Evolutionary conservation across 2,329 filamentous ascomycete species (phyloP), one percentile per base, ranked within the genome.

Genomic region (Thelonectria rubi): DNA sequence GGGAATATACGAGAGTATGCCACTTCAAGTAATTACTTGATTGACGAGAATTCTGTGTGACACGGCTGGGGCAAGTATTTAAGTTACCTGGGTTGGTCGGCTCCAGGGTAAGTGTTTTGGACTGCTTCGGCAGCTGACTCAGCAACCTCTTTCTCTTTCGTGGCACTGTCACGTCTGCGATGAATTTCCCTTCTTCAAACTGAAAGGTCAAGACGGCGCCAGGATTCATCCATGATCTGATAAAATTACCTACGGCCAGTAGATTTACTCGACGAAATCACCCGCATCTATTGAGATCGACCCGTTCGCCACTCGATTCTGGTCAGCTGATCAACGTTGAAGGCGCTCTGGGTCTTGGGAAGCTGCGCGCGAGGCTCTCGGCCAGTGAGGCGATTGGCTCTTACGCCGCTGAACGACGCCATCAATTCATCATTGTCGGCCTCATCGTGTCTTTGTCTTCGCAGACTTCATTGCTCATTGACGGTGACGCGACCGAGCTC

Each of bases 51-150:
- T 5, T 30, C 8, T 30, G 21, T 3, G 10, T 7, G 26, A 30
- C 7, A 30, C 10, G 10, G 26, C 5, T 9, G 10, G 10, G 7
- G 5, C 26, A 30, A 30, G 26, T 9, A 30, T 15, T 10, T 37
- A 3, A 37, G 3, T 15, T 14, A 2, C 15, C 4, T 3, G 14
- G 34, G 7, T 30, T 37, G 34, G 34, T 7, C 12, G 14, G 11
- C 12, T 37, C 30, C 42, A 60, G 46, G 47, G 14, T 40, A 51
- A 15, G 34, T 7, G 11, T 32, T 42, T 17, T 24, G 5, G 20
- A 24, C 45, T n/a, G n/a, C 21, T 14, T 52, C 20, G 18, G 1
- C 1, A 17, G 60, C 60, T 62, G 60, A 62, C 60, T 62, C 60
- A 59, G 50, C 60, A 17, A 12, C 2, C 17, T 21, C 30, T 26